These are phyloP conservation scores for Epichloe baconii DNA, from an alignment of 2,329 filamentous ascomycete species.

Conservation along the genomic window DNA sequence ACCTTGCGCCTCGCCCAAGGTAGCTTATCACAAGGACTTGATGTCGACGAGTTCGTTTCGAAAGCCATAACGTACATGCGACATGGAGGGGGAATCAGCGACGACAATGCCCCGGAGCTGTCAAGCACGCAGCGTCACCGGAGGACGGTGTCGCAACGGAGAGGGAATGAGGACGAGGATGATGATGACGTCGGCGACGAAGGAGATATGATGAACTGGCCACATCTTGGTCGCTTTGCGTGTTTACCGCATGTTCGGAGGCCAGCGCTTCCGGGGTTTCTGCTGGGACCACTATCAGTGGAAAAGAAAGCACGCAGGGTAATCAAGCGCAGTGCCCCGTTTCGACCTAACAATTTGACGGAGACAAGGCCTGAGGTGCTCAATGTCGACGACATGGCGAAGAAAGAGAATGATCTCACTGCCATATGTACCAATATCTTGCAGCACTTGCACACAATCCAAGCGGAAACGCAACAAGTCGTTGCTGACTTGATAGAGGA, in stretches of 20 bases:
- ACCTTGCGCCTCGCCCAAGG: slow-evolving; percentile 63
- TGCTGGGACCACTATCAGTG: slow-evolving; percentile 78
- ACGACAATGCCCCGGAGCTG: slow-evolving; percentile 37
- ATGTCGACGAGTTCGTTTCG: slow-evolving; percentile 82
- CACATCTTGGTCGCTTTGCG: slow-evolving; percentile 63
- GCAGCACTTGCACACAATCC: slow-evolving; percentile 39
- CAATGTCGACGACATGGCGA: slow-evolving; percentile 57
- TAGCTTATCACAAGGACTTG: slow-evolving; percentile 59
- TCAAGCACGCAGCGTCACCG: slow-evolving; percentile 36
- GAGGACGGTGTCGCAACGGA: slow-evolving; percentile 17
- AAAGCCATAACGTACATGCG: slow-evolving; percentile 86
- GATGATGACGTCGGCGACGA: slow-evolving; percentile 54
- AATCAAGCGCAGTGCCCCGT: slow-evolving; percentile 55
- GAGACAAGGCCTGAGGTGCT: slow-evolving; percentile 72
- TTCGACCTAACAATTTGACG: slow-evolving; percentile 53
- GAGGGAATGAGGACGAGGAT: slow-evolving; percentile 31
- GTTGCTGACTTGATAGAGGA: slow-evolving; percentile 31
- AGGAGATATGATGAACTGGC: slow-evolving; percentile 76
- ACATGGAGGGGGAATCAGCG: slow-evolving; percentile 42
- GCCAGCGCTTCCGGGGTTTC: slow-evolving; percentile 67
- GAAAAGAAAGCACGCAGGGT: slow-evolving; percentile 69
- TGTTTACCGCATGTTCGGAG: slow-evolving; percentile 61
- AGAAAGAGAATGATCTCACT: slow-evolving; percentile 68
- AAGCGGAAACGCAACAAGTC: slow-evolving; percentile 32
- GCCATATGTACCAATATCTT: slow-evolving; percentile 66